These are phyloP conservation scores for Leptosphaerulina australis DNA, from an alignment of 2,329 filamentous ascomycete species.

Conservation along the genomic window DNA sequence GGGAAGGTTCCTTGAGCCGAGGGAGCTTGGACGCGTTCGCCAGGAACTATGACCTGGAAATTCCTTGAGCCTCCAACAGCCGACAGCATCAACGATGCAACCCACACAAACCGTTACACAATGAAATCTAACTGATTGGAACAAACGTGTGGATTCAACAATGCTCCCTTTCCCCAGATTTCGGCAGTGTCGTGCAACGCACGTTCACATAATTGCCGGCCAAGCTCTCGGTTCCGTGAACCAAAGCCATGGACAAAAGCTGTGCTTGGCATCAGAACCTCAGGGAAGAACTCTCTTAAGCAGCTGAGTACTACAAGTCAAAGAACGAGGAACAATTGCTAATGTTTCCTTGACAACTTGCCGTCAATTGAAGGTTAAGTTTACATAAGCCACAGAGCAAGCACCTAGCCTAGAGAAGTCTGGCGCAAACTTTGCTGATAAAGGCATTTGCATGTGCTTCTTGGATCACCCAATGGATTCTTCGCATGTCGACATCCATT, in stretches of 20 bases:
- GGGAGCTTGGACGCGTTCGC: slow-evolving; percentile 16
- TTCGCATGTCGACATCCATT: slow-evolving; percentile 16
- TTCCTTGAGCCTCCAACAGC: slow-evolving; percentile 16
- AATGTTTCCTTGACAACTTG: slow-evolving; percentile 5
- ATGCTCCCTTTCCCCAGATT: slow-evolving; percentile 18
- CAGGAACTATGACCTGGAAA: background rate
- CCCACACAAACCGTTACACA: slow-evolving; percentile 16
- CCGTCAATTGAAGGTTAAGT: slow-evolving; percentile 16
- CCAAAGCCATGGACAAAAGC: slow-evolving; percentile 13
- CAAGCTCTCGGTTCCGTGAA: slow-evolving; percentile 19
- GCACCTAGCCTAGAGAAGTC: slow-evolving; percentile 10
- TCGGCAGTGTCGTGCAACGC: slow-evolving; percentile 16
- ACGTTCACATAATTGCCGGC: slow-evolving; percentile 15
- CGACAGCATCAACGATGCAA: slow-evolving; percentile 11
- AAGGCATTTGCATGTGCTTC: slow-evolving; percentile 10
- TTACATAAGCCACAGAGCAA: slow-evolving; percentile 9
- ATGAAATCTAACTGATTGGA: slow-evolving; percentile 19
- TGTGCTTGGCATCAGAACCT: slow-evolving; percentile 9
- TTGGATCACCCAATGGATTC: slow-evolving; percentile 11
- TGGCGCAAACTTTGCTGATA: slow-evolving; percentile 11
- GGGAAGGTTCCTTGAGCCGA: slow-evolving; percentile 17
- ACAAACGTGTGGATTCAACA: background rate
- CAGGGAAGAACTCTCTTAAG: background rate
- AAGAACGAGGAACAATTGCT: background rate
- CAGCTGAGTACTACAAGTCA: background rate